Evolutionary conservation across 164 flowering plant species (phyloP).

Genomic region (Tinospora cordifolia): DNA sequence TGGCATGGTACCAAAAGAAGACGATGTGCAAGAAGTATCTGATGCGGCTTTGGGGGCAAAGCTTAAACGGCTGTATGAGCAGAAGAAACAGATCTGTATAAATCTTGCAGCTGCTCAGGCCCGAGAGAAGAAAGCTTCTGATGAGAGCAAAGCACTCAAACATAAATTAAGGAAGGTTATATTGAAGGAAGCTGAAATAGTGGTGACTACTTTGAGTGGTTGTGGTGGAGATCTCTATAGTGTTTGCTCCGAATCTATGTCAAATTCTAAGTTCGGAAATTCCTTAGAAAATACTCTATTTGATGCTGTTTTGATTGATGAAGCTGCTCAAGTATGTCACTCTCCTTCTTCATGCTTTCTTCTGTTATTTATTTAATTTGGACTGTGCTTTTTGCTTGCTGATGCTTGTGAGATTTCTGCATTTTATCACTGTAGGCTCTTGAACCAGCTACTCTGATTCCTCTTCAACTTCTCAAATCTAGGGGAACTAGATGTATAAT

Average conservation of each 20-base stretch:
- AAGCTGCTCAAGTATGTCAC: conserved; percentile 85
- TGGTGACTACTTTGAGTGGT: conserved; percentile 88
- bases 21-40: conserved; percentile 43
- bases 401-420: not conserved
- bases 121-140: conserved; percentile 60
- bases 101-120: conserved; percentile 67
- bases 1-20: conserved; percentile 28
- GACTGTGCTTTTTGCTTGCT: not conserved
- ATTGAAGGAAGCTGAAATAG: conserved; percentile 82
- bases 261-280: conserved; percentile 40
- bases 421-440: conserved; percentile 48
- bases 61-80: conserved; percentile 52
- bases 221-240: conserved; percentile 92
- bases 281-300: conserved; percentile 57
- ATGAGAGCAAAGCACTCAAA: conserved; percentile 53
- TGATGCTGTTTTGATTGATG: conserved; percentile 96
- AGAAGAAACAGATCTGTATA: conserved; percentile 57
- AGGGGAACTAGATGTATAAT: conserved; percentile 70
- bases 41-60: conserved; percentile 47
- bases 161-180: conserved; percentile 64
- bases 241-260: conserved; percentile 66
- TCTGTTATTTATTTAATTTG: not conserved
- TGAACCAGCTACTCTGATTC: conserved; percentile 94
- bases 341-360: conserved; percentile 2
- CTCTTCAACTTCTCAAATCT: conserved; percentile 87